A percentile compares a stretch with the other conserved stretches of the same genome.
Evolutionary conservation across 73 alveolate species (phyloP).

Genomic region (Paramecium sonneborni): DNA sequence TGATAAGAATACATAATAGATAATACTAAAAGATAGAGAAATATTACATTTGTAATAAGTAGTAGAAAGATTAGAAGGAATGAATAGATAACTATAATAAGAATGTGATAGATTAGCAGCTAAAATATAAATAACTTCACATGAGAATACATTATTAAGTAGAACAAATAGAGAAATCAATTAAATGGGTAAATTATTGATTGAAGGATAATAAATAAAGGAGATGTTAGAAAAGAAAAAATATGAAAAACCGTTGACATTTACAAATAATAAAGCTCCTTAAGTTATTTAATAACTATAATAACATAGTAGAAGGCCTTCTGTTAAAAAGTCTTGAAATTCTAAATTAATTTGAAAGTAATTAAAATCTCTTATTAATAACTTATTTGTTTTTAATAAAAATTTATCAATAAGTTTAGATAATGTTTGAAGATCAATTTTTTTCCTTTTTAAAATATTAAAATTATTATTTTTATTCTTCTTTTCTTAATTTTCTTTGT

Average conservation of each 20-base stretch:
- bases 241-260: background rate
- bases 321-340: constrained; percentile 18
- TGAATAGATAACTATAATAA: background rate
- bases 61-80: constrained; percentile 42
- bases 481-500: constrained; percentile 68
- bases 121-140: constrained; percentile 4
- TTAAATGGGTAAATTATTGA: constrained; percentile 1
- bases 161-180: constrained; percentile 49
- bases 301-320: background rate
- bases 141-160: background rate
- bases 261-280: background rate
- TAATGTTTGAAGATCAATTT: background rate
- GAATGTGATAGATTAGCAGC: constrained; percentile 44
- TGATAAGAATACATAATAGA: background rate
- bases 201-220: constrained; percentile 28
- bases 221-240: constrained; percentile 30
- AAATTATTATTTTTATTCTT: constrained; percentile 62
- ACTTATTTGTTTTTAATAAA: background rate
- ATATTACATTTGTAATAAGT: constrained; percentile 7
- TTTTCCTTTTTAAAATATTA: constrained; percentile 28
- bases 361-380: background rate
- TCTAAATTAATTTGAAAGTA: background rate
- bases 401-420: background rate
- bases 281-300: background rate
- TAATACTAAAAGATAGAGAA: constrained; percentile 19